These are phyloP conservation scores for Backusella tuberculispora DNA, from an alignment of 192 early-diverging fungal genomes.

Conservation along the genomic window DNA sequence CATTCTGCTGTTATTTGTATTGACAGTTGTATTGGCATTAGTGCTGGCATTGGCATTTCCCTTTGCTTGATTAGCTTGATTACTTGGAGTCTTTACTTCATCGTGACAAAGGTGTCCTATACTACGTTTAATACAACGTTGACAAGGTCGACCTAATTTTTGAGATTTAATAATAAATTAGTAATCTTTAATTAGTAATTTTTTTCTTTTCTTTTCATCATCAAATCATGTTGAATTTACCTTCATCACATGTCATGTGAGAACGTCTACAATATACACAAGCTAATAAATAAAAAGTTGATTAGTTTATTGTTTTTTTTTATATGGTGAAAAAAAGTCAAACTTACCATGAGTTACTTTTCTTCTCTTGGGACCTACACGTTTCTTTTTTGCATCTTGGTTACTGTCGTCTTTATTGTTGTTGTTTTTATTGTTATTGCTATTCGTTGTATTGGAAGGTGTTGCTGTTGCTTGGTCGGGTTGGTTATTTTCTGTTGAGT, in stretches of 20 bases:
- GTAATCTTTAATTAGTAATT: neutral
- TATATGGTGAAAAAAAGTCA: neutral
- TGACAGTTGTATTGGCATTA: neutral
- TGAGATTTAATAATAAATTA: neutral
- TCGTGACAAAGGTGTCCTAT: conserved; percentile 93
- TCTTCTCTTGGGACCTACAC: conserved; percentile 59
- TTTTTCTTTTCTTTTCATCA: too few species aligned
- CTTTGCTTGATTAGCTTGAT: conserved; percentile 5
- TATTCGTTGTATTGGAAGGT: neutral
- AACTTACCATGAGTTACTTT: conserved; percentile 66
- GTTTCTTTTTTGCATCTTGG: conserved; percentile 58
- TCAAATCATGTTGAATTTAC: conserved; percentile 35
- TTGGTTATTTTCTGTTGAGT: conserved; percentile 3
- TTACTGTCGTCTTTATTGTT: neutral
- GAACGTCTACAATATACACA: conserved; percentile 94
- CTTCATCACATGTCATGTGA: conserved; percentile 97
- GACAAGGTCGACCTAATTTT: conserved; percentile 79
- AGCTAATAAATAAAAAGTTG: conserved; percentile 52
- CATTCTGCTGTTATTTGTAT: conserved; percentile 5
- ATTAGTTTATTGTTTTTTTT: neutral
- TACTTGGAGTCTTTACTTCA: conserved; percentile 62
- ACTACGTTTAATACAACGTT: conserved; percentile 92
- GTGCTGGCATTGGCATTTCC: neutral
- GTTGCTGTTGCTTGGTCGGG: neutral
- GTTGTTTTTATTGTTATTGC: neutral